A percentile compares a stretch with the other conserved stretches of the same genome.
Evolutionary conservation across 768 basidiomycete genomes (phyloP).

Genomic region (Hydnomerulius pinastri): DNA sequence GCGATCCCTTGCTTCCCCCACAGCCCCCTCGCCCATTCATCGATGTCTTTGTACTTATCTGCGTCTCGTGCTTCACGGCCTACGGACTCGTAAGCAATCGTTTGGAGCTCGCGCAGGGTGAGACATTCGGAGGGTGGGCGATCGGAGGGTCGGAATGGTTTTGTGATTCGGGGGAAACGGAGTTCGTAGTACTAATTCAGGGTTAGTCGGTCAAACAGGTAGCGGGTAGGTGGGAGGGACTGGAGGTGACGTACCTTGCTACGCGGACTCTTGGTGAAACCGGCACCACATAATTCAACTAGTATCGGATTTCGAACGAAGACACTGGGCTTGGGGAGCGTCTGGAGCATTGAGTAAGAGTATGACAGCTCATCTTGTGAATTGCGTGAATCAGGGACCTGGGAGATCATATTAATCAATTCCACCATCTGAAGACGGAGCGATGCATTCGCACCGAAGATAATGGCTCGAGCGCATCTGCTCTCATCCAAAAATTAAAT

Average conservation of each 20-base stretch:
- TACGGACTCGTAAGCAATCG: conserved; percentile 53
- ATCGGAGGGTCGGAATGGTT: conserved; percentile 61
- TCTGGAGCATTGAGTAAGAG: conserved; percentile 50
- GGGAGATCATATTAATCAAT: too few relatives aligned
- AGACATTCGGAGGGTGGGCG: conserved; percentile 64
- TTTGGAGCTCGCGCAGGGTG: conserved; percentile 50
- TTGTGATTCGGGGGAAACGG: conserved; percentile 79
- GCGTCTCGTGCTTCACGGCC: conserved; percentile 47
- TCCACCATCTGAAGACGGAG: not conserved
- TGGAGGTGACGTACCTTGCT: conserved; percentile 48
- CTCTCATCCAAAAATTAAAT: conserved; percentile 62
- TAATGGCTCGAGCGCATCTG: conserved; percentile 28
- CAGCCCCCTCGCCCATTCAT: conserved; percentile 44
- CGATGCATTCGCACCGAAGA: conserved; percentile 14
- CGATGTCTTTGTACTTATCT: conserved; percentile 46
- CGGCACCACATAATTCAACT: conserved; percentile 77
- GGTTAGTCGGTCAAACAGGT: not conserved
- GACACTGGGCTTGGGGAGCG: conserved; percentile 52
- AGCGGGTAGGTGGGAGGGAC: not conserved
- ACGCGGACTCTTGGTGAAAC: conserved; percentile 70
- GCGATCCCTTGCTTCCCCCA: conserved; percentile 44
- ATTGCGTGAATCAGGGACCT: too few relatives aligned
- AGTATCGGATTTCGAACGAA: conserved; percentile 65
- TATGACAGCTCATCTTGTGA: conserved; percentile 45
- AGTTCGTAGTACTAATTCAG: conserved; percentile 71